These are phyloP conservation scores for Coemansia javaensis DNA, from an alignment of 192 early-diverging fungal species.

Conservation along the genomic window DNA sequence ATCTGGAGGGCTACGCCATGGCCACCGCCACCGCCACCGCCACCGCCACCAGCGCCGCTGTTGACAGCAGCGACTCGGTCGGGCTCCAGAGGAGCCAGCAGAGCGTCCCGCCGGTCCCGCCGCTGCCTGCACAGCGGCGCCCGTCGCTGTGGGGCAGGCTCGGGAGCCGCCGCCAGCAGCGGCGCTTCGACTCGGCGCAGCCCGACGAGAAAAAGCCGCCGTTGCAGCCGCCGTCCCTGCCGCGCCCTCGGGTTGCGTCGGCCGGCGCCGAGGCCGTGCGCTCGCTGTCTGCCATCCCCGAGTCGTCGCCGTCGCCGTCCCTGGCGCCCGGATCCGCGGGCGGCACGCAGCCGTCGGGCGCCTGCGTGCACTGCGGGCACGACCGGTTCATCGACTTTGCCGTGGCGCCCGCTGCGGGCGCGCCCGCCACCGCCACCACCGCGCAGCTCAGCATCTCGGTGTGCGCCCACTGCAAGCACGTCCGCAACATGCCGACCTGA, in stretches of 20 bases:
- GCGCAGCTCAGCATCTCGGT: constrained; percentile 18
- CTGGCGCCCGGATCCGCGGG: background rate
- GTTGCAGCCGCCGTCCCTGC: no score
- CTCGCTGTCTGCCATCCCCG: constrained; percentile 6
- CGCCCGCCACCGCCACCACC: background rate
- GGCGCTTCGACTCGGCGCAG: constrained; percentile 1
- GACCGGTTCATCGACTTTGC: constrained; percentile 31
- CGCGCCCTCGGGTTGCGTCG: constrained; percentile 6
- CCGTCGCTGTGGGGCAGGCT: constrained; percentile 39
- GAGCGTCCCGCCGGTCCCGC: no score
- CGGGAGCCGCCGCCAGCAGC: constrained; percentile 25
- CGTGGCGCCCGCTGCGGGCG: constrained; percentile 11
- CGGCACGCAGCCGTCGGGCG: constrained; percentile 2
- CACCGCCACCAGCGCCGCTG: background rate
- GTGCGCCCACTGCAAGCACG: constrained; percentile 38
- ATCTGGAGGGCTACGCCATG: constrained; percentile 8
- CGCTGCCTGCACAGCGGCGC: constrained; percentile 5
- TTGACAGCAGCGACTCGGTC: background rate
- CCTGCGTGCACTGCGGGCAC: constrained; percentile 35
- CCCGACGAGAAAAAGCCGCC: background rate
- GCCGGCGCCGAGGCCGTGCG: background rate
- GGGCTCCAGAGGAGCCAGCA: no score
- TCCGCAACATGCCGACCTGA: constrained; percentile 28
- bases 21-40: background rate
- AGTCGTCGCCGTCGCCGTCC: constrained; percentile 3